Percentiles rank a stretch among this genome's conserved stretches.
phyloP scores from a whole-genome alignment of 1,284 basidiomycete genomes.

The Cutaneotrichosporon sp. region DNA sequence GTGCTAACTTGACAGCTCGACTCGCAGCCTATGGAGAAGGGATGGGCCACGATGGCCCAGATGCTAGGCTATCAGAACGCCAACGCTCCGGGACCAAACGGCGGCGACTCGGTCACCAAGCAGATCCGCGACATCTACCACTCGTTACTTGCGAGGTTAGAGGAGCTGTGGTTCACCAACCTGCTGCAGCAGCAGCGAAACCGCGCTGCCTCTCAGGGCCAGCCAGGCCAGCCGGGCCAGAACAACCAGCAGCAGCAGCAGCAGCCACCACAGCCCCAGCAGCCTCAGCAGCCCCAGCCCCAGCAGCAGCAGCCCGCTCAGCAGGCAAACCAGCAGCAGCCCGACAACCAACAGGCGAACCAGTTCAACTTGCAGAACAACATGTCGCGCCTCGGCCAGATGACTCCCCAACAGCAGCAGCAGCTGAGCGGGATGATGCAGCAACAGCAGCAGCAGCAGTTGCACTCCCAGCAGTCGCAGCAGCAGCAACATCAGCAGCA shows the following conservation, averaged over 20 bases:
- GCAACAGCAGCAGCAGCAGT: constrained; percentile 13
- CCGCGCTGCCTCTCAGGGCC: constrained; percentile 8
- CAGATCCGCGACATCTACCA: constrained; percentile 24
- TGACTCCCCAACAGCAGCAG: constrained; percentile 16
- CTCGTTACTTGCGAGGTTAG: constrained; percentile 12
- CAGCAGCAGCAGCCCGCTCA: constrained; percentile 7
- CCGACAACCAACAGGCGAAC: constrained; percentile 1
- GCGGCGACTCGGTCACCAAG: constrained; percentile 15
- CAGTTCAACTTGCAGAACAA: constrained; percentile 8
- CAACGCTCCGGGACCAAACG: constrained; percentile 7
- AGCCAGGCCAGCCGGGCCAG: constrained; percentile 7
- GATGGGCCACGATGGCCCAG: constrained; percentile 17
- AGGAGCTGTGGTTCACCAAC: constrained; percentile 23
- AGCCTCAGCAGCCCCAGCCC: constrained; percentile 14
- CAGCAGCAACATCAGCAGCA: constrained; percentile 13
- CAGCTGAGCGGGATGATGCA: constrained; percentile 9
- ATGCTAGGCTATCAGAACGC: constrained; percentile 17
- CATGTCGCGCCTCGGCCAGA: constrained; percentile 1
- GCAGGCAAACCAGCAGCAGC: constrained; percentile 19
- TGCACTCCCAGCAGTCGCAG: constrained; percentile 8
- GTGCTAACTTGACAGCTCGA: constrained; percentile 15
- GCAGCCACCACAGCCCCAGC: constrained; percentile 3
- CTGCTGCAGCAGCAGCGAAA: constrained; percentile 17
- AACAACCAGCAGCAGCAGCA: constrained; percentile 11
- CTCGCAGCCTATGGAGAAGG: constrained; percentile 19